Conservation (phyloP, 768 basidiomycete species). For the Heimioporus sp. region DNA sequence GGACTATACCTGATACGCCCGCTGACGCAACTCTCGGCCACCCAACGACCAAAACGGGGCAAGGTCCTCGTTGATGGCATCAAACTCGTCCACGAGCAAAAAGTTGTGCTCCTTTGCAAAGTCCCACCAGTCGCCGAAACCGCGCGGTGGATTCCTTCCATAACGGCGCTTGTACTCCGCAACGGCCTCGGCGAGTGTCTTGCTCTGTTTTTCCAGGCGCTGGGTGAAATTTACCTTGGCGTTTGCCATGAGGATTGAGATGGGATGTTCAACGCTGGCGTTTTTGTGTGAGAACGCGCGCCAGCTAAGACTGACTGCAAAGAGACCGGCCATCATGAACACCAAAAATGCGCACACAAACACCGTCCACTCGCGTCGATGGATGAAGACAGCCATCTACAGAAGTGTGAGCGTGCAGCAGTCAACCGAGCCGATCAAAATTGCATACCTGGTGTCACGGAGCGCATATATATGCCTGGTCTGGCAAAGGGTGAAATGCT, state of each 20-base stretch:
- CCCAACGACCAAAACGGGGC: constrained; percentile 80
- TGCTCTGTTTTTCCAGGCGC: constrained; percentile 73
- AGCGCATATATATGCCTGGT: no score
- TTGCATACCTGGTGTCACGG: no score
- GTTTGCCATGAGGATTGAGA: constrained; percentile 77
- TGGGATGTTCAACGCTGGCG: constrained; percentile 61
- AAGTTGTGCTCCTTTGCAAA: constrained; percentile 74
- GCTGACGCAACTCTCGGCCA: constrained; percentile 67
- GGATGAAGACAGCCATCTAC: no score
- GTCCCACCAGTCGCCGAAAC: constrained; percentile 89
- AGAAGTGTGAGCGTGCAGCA: no score
- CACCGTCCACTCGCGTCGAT: no score
- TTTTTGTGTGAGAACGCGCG: constrained; percentile 14
- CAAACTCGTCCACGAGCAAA: constrained; percentile 89
- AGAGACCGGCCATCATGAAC: no score
- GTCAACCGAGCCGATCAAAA: no score
- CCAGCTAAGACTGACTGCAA: constrained; percentile 2
- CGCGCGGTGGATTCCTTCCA: constrained; percentile 75
- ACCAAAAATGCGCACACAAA: no score
- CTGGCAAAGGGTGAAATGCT: no score
- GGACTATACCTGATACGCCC: constrained; percentile 51
- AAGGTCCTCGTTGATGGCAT: constrained; percentile 73
- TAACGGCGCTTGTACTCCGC: constrained; percentile 80
- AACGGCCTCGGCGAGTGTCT: constrained; percentile 74
- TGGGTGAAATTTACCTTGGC: constrained; percentile 72